Evolutionary conservation across 257 asterid genomes (phyloP).

Genomic region (Phtheirospermum japonicum): DNA sequence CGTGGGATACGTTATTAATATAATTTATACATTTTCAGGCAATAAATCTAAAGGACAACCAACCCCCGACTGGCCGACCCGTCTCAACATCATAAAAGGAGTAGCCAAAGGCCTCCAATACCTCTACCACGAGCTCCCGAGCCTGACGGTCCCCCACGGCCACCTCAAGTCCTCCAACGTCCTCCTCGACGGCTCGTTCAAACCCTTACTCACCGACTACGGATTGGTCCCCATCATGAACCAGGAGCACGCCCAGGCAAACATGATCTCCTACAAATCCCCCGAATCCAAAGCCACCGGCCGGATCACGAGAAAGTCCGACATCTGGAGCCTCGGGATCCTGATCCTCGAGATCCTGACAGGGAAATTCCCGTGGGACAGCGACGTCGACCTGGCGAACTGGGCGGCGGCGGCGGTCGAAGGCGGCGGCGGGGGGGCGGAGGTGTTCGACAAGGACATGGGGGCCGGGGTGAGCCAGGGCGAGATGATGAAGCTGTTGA

Average conservation of each 20-base stretch:
- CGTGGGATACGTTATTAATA: too few species aligned
- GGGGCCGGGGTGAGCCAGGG: slow-evolving; percentile 38
- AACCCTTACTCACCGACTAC: slow-evolving; percentile 74
- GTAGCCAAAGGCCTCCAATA: slow-evolving; percentile 62
- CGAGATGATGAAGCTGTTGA: slow-evolving; percentile 65
- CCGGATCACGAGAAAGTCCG: slow-evolving; percentile 68
- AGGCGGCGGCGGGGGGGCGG: slow-evolving; percentile 10
- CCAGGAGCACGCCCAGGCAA: slow-evolving; percentile 58
- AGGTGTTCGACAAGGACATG: slow-evolving; percentile 63
- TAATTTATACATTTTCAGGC: slow-evolving; percentile 50
- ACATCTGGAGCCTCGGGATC: slow-evolving; percentile 86
- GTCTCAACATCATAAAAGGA: slow-evolving; percentile 74
- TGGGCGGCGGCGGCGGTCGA: slow-evolving; percentile 53
- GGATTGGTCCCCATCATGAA: slow-evolving; percentile 74
- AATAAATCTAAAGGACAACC: slow-evolving; percentile 45
- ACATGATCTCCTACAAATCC: slow-evolving; percentile 68
- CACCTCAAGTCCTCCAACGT: slow-evolving; percentile 92
- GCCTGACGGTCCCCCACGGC: slow-evolving; percentile 82
- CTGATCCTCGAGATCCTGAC: slow-evolving; percentile 74
- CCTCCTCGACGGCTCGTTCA: slow-evolving; percentile 51
- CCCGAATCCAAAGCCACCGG: slow-evolving; percentile 59
- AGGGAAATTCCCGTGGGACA: slow-evolving; percentile 48
- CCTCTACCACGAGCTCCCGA: slow-evolving; percentile 76
- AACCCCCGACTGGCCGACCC: slow-evolving; percentile 68
- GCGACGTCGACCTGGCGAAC: slow-evolving; percentile 40